Evolutionary conservation across 352 stramenopile species (phyloP).

Genomic region (Pythium aquatile): DNA sequence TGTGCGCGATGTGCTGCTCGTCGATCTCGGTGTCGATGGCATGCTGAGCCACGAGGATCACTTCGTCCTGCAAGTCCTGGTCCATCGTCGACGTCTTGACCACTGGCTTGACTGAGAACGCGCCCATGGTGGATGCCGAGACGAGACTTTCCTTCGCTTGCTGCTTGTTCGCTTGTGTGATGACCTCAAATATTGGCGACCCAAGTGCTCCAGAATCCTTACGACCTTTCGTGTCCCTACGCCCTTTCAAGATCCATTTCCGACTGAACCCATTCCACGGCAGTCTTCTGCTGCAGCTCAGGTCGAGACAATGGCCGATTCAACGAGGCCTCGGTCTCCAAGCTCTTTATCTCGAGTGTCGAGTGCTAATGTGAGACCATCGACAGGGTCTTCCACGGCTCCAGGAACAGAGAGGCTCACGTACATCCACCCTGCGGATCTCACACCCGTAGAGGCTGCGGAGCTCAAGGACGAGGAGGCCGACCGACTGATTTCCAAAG

Average conservation of each 20-base stretch:
- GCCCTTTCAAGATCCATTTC: slow-evolving; percentile 3
- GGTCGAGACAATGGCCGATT: background rate
- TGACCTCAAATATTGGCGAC: slow-evolving; percentile 3
- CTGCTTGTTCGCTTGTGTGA: background rate
- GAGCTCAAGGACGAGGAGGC: slow-evolving; percentile 49
- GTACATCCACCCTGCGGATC: slow-evolving; percentile 29
- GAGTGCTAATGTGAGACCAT: slow-evolving; percentile 5
- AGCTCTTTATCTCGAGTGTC: slow-evolving; percentile 5
- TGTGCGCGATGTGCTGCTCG: slow-evolving; percentile 89
- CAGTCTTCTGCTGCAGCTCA: background rate
- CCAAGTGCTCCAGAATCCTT: background rate
- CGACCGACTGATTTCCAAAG: slow-evolving; percentile 29
- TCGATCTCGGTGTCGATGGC: slow-evolving; percentile 79
- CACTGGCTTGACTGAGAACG: slow-evolving; percentile 70
- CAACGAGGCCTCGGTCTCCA: background rate
- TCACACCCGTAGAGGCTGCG: slow-evolving; percentile 51
- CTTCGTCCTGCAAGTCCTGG: slow-evolving; percentile 81
- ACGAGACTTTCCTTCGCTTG: slow-evolving; percentile 5
- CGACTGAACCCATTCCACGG: background rate
- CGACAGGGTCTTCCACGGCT: background rate
- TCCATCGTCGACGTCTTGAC: slow-evolving; percentile 89
- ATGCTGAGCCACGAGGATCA: slow-evolving; percentile 73
- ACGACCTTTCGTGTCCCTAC: background rate
- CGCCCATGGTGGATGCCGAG: slow-evolving; percentile 31
- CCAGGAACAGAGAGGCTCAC: slow-evolving; percentile 8